These are phyloP conservation scores for Penicillium fimorum DNA, from an alignment of 495 filamentous ascomycete species.

Conservation along the genomic window DNA sequence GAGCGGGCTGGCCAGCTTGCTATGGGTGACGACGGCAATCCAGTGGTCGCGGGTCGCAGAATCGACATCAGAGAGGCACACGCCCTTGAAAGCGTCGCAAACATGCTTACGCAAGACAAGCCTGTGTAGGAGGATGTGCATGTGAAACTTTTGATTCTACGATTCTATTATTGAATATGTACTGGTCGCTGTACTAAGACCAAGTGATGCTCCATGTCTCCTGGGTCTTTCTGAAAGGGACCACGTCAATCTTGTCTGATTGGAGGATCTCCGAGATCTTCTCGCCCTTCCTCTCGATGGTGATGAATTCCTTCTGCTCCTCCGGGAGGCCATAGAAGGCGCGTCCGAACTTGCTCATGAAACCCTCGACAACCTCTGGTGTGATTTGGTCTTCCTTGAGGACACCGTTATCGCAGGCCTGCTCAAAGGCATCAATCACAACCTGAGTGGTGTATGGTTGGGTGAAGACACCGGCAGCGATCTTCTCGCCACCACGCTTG, in stretches of 20 bases:
- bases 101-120: slow-evolving; percentile 41
- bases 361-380: slow-evolving; percentile 65
- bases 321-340: slow-evolving; percentile 62
- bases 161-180: slow-evolving; percentile 16
- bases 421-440: slow-evolving; percentile 71
- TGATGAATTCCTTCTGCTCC: slow-evolving; percentile 56
- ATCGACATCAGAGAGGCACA: slow-evolving; percentile 46
- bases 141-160: slow-evolving; percentile 7
- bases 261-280: slow-evolving; percentile 52
- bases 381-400: slow-evolving; percentile 68
- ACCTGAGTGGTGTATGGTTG: slow-evolving; percentile 80
- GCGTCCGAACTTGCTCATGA: slow-evolving; percentile 72
- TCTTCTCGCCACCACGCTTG: slow-evolving; percentile 64
- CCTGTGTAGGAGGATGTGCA: slow-evolving; percentile 10
- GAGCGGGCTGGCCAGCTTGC: slow-evolving; percentile 46
- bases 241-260: slow-evolving; percentile 58
- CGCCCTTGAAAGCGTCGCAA: slow-evolving; percentile 46
- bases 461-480: slow-evolving; percentile 86
- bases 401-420: slow-evolving; percentile 63
- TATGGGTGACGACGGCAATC: slow-evolving; percentile 37
- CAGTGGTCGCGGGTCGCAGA: slow-evolving; percentile 41
- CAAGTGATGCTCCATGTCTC: slow-evolving; percentile 60
- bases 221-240: slow-evolving; percentile 68
- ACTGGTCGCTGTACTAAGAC: slow-evolving; percentile 25
- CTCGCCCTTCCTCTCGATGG: slow-evolving; percentile 59